Conservation (phyloP, 768 basidiomycete genomes). For the Galerina marginata region DNA sequence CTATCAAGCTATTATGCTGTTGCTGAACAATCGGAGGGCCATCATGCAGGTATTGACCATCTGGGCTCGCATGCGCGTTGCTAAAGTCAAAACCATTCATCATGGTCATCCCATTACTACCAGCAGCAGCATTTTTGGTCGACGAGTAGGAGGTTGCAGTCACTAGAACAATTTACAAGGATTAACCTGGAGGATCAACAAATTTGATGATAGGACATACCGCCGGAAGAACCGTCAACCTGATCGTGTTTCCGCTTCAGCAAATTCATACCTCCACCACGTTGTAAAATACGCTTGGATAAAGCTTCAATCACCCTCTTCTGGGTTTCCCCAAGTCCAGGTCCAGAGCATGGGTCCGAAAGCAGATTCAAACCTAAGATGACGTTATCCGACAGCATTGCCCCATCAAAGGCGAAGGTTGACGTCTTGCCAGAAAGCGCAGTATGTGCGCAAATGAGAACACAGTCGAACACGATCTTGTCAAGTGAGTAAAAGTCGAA, state of each 20-base stretch:
- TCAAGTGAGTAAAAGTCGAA: slow-evolving; percentile 49
- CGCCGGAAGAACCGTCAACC: slow-evolving; percentile 11
- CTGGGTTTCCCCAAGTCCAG: slow-evolving; percentile 27
- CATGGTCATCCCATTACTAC: not conserved
- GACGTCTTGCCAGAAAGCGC: slow-evolving; percentile 48
- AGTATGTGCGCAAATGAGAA: slow-evolving; percentile 63
- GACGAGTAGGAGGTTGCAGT: not conserved
- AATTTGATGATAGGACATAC: slow-evolving; percentile 1
- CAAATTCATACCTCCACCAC: slow-evolving; percentile 15
- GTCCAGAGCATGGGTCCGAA: slow-evolving; percentile 13
- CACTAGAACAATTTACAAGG: not conserved
- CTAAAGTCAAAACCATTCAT: slow-evolving; percentile 12
- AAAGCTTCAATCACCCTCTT: slow-evolving; percentile 19
- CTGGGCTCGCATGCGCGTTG: not conserved
- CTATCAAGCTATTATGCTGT: slow-evolving; percentile 5
- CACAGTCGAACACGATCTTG: slow-evolving; percentile 68
- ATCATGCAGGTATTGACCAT: slow-evolving; percentile 10
- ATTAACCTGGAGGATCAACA: not conserved
- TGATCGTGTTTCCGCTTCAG: slow-evolving; percentile 35
- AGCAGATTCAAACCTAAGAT: slow-evolving; percentile 31
- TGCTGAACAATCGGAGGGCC: slow-evolving; percentile 9
- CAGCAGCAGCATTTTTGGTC: slow-evolving; percentile 1
- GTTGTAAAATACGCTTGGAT: slow-evolving; percentile 8
- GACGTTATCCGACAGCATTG: slow-evolving; percentile 30
- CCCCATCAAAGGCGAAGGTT: slow-evolving; percentile 3